Evolutionary conservation across 495 filamentous ascomycete species (phyloP).

Genomic region (Trichoderma orchidacearum): DNA sequence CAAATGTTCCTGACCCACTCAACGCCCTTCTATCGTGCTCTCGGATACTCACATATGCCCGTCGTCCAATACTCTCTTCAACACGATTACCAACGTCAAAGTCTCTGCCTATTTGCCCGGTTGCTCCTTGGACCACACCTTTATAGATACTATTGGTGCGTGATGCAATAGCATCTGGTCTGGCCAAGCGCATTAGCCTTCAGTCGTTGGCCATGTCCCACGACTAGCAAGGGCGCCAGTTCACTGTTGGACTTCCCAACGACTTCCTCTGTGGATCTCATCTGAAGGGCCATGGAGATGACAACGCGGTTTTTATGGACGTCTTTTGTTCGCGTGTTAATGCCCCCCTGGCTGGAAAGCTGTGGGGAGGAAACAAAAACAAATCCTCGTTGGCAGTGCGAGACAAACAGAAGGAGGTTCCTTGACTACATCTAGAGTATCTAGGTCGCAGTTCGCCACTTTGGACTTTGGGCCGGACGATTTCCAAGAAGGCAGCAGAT

Average conservation of each 20-base stretch:
- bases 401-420: slow-evolving; percentile 52
- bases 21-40: slow-evolving; percentile 18
- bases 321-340: slow-evolving; percentile 62
- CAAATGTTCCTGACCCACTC: slow-evolving; percentile 9
- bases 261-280: slow-evolving; percentile 18
- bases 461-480: slow-evolving; percentile 5
- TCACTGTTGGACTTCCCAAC: slow-evolving; percentile 15
- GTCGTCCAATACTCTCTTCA: background rate
- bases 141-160: slow-evolving; percentile 27
- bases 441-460: slow-evolving; percentile 10
- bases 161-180: slow-evolving; percentile 23
- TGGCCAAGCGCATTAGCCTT: slow-evolving; percentile 67
- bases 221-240: slow-evolving; percentile 52
- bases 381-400: slow-evolving; percentile 68
- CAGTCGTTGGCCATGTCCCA: slow-evolving; percentile 36
- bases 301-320: slow-evolving; percentile 69
- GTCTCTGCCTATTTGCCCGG: slow-evolving; percentile 6
- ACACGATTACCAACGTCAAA: slow-evolving; percentile 8
- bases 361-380: slow-evolving; percentile 78
- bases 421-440: slow-evolving; percentile 10
- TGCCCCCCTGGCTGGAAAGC: slow-evolving; percentile 38
- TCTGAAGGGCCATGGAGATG: slow-evolving; percentile 31
- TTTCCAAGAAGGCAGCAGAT: slow-evolving; percentile 23
- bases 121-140: slow-evolving; percentile 23
- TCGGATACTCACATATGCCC: slow-evolving; percentile 14